Base-by-base conservation (phyloP, 768 basidiomycete genomes). In the Rhodotorula diobovata region DNA sequence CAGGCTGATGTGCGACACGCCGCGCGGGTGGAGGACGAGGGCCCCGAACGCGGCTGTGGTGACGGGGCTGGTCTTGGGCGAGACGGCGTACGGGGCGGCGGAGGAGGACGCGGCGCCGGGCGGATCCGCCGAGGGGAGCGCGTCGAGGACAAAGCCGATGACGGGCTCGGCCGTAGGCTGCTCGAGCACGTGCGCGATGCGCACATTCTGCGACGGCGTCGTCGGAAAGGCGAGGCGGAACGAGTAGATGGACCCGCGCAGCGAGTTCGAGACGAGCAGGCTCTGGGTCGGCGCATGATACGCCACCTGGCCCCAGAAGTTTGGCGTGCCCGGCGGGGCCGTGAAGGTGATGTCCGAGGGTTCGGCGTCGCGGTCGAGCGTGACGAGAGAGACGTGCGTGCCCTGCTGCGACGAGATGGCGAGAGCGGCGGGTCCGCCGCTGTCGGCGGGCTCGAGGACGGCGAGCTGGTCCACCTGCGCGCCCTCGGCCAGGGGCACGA, bases 221-320 rank as follows among this genome's bases (percentile, higher is more conserved):
- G 34, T 30, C 21, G 41, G 11, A 51, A 70, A 70, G 45, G 63
- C n/a, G 59, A 70, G 51, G 20, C 63, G 68, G 45, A 70, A 60
- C 32, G 68, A 18, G 58, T 55, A 70, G 53, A 70, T 51, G 25
- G 63, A 65, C 28, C 68, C 68, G 8, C 68, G 51, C 43, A 65
- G 58, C 35, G 68, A 60, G 59, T 51, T 35, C 28, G 68, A 65
- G 45, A 54, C 51, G 51, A 65, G n/a, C 45, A 70, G 63, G 2
- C 63, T 37, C 45, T 63, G 61, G 1, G 51, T 34, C 32, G 32
- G 7, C 16, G 12, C 1, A 59, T 70, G 68, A 53, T 65, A 70
- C 14, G 58, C 43, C 39, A 65, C 23, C 34, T 61, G 58, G 20
- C n/a, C 20, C 63, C 54, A 56, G 32, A 41, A 18, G 48, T 50